These are phyloP conservation scores for Pontederia paniculata DNA, from an alignment of 176 grass and related monocot species.

Conservation along the genomic window DNA sequence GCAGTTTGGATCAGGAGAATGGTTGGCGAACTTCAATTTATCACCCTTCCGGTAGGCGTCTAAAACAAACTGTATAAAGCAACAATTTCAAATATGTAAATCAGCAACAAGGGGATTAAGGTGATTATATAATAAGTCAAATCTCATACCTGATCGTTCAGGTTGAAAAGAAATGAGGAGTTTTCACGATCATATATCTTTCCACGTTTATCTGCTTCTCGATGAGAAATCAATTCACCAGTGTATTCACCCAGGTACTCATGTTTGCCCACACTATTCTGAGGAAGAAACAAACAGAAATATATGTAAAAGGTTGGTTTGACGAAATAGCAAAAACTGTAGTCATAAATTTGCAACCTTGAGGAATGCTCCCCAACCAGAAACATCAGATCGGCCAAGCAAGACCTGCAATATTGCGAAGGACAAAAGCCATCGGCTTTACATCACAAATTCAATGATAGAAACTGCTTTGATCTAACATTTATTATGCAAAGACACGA, in stretches of 20 bases:
- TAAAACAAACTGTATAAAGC: slow-evolving; percentile 65
- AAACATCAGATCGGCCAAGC: slow-evolving; percentile 91
- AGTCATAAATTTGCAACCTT: slow-evolving; percentile 41
- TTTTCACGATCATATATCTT: slow-evolving; percentile 99
- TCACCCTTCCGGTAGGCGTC: slow-evolving; percentile 94
- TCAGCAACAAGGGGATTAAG: not conserved
- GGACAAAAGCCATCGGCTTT: not conserved
- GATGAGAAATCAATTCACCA: slow-evolving; percentile 90
- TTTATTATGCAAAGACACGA: too few relatives aligned
- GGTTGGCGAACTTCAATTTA: slow-evolving; percentile 97
- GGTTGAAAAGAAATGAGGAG: slow-evolving; percentile 91
- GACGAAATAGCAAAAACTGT: not conserved
- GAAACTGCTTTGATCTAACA: too few relatives aligned
- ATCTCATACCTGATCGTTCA: slow-evolving; percentile 74
- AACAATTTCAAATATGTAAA: not conserved
- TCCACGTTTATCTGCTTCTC: slow-evolving; percentile 95
- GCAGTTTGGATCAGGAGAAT: slow-evolving; percentile 91
- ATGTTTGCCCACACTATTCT: slow-evolving; percentile 92
- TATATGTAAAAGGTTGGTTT: not conserved
- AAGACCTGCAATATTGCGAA: slow-evolving; percentile 43
- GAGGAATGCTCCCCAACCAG: slow-evolving; percentile 95
- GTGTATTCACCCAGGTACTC: slow-evolving; percentile 98
- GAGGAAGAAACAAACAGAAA: slow-evolving; percentile 12
- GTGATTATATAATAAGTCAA: not conserved
- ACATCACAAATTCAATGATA: not conserved